These are phyloP conservation scores for Eimeria acervulina DNA, from an alignment of 169 alveolate species.

Conservation along the genomic window DNA sequence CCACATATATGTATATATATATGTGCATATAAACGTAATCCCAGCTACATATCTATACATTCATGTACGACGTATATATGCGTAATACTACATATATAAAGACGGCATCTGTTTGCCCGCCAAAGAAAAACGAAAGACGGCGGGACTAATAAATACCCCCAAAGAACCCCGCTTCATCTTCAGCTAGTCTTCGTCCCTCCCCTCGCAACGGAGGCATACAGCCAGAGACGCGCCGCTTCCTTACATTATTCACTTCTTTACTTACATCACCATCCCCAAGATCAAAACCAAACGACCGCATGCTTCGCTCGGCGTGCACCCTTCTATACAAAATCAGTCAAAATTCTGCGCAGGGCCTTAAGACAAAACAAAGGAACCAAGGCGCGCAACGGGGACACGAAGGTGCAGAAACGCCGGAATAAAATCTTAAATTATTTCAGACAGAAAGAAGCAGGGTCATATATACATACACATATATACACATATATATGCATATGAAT, in stretches of 20 bases:
- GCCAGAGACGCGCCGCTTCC: background rate
- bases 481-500: too few relatives aligned
- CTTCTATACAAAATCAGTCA: background rate
- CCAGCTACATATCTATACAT: background rate
- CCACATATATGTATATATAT: background rate
- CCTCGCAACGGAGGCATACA: background rate
- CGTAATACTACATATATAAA: background rate
- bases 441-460: background rate
- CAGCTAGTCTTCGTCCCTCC: background rate
- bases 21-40: background rate
- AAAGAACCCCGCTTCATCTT: background rate
- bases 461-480: background rate
- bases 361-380: background rate
- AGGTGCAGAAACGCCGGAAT: background rate
- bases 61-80: background rate
- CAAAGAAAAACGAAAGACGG: background rate
- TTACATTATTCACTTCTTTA: background rate
- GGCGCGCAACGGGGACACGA: background rate
- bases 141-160: background rate
- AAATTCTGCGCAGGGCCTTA: background rate
- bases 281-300: background rate
- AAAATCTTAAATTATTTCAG: background rate
- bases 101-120: background rate
- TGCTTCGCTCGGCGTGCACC: background rate
- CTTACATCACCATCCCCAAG: background rate